Conservation (phyloP, 257 asterid species). For the Vinca minor region DNA sequence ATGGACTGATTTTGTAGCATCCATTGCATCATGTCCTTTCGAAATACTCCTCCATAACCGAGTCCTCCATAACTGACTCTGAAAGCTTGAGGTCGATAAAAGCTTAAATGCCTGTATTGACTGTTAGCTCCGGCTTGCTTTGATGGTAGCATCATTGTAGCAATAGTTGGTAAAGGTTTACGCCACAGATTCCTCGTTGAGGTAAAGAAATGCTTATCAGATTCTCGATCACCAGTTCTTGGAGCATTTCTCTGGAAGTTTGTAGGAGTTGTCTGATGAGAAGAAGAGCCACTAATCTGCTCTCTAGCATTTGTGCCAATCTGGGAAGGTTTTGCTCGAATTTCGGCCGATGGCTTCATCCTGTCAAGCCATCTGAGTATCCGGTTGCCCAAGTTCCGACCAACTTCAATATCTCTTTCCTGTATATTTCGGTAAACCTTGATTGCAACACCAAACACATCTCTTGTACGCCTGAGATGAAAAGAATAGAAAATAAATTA, state of each 20-base stretch:
- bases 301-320: slow-evolving; percentile 19
- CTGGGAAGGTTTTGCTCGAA: slow-evolving; percentile 39
- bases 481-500: slow-evolving; percentile 8
- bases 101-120: slow-evolving; percentile 50
- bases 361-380: slow-evolving; percentile 75
- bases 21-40: slow-evolving; percentile 63
- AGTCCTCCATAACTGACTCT: slow-evolving; percentile 20
- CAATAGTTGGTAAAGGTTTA: slow-evolving; percentile 40
- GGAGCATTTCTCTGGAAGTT: slow-evolving; percentile 21
- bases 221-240: slow-evolving; percentile 30
- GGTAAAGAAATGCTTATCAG: slow-evolving; percentile 54
- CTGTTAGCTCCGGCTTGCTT: slow-evolving; percentile 38
- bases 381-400: slow-evolving; percentile 77
- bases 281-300: slow-evolving; percentile 28
- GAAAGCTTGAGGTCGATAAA: slow-evolving; percentile 26
- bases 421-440: slow-evolving; percentile 62
- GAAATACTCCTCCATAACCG: slow-evolving; percentile 38
- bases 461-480: slow-evolving; percentile 65
- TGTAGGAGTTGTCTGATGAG: slow-evolving; percentile 20
- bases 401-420: slow-evolving; percentile 82
- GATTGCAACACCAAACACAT: slow-evolving; percentile 63
- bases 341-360: slow-evolving; percentile 81
- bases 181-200: slow-evolving; percentile 41
- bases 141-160: slow-evolving; percentile 42
- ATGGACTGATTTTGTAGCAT: slow-evolving; percentile 28